Evolutionary conservation across 352 stramenopile genomes (phyloP).

Genomic region (Thraustochytrium sp.): DNA sequence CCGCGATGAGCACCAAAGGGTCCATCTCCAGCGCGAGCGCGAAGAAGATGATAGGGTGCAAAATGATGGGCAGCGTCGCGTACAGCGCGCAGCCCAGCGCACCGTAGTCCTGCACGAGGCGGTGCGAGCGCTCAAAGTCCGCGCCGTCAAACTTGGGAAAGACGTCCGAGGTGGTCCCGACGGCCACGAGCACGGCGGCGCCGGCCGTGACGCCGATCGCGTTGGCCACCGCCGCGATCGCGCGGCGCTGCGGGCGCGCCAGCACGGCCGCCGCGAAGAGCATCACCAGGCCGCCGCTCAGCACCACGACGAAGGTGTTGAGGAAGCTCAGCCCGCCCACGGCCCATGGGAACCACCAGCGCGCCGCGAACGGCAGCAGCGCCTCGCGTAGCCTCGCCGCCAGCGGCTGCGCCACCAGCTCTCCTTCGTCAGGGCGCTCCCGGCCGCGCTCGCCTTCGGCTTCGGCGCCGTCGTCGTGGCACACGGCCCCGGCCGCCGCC

Average conservation of each 20-base stretch:
- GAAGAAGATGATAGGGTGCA: slow-evolving; percentile 13
- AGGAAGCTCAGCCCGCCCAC: not conserved
- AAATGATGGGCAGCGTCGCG: not conserved
- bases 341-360: slow-evolving; percentile 4
- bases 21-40: not conserved
- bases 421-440: too few relatives aligned
- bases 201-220: not conserved
- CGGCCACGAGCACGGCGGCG: not conserved
- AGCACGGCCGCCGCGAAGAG: not conserved
- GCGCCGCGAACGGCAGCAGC: not conserved
- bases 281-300: not conserved
- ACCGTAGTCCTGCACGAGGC: not conserved
- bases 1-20: not conserved
- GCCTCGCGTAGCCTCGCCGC: not conserved
- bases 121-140: not conserved
- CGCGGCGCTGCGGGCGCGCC: not conserved
- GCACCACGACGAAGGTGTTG: not conserved
- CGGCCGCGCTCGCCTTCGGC: too few relatives aligned
- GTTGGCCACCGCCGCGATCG: not conserved
- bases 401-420: not conserved
- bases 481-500: too few relatives aligned
- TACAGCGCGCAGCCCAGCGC: not conserved
- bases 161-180: not conserved
- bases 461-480: too few relatives aligned
- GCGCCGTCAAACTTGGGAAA: not conserved